Base-by-base conservation (phyloP, 495 filamentous ascomycete species). In the Hypomontagnella monticulosa region DNA sequence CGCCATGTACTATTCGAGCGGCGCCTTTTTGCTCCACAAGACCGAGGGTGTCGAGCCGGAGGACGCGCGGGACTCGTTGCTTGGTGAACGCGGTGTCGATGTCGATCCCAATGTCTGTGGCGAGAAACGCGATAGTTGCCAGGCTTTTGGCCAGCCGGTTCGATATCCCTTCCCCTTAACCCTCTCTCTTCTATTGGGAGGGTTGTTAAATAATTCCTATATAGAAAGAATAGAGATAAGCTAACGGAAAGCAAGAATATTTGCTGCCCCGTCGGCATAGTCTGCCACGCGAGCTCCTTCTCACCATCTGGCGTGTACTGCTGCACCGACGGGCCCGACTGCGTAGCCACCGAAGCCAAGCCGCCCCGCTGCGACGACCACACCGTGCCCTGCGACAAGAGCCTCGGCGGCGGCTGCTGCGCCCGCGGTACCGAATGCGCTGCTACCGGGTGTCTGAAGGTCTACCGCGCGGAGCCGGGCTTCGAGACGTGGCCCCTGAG, bases 1-100 rank as follows among this genome's bases (percentile, higher is more conserved):
- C 46, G 56, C 55, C 46, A 16, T 65, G 49, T 69, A 69, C 41
- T 69, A 69, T n/a, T 60, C 60, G 12, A 61, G 61, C 61, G 66
- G 66, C 36, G 66, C 61, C 14, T 65, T 65, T 44, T 43, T 69
- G 30, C 38, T 60, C 37, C 53, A 59, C 15, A 59, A 56, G 32
- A 32, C 18, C 1, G 63, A 9, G 12, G 38, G 33, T 14, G 11
- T 32, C 12, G 19, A 32, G 15, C 34, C 32, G 5, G n/a, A 36
- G 23, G 40, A 49, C 33, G 51, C 10, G 18, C 33, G 20, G 12
- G 11, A 19, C 23, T 12, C 4, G 19, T 9, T 16, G 33, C n/a
- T 14, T 8, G 41, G 18, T n/a, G n/a, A 23, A 27, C 46, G 11
- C 1, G 14, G 5, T 46, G 42, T 11, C 12, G 38, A 2, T 15